phyloP scores from a whole-genome alignment of 2,329 filamentous ascomycete species.

The Aquanectria penicillioides region DNA sequence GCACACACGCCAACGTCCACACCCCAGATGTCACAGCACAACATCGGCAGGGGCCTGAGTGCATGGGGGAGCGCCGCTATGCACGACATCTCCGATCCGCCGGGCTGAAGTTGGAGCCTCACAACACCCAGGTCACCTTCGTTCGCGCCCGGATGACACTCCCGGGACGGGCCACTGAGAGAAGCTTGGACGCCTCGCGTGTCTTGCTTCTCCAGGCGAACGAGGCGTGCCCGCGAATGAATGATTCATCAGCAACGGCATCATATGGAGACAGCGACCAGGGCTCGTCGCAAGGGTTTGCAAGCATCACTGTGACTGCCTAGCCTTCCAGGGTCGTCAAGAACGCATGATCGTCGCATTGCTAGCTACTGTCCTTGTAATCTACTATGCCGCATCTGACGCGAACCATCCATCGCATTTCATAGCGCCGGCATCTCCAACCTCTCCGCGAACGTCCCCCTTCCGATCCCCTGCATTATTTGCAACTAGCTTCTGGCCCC shows the following conservation, averaged over 20 bases:
- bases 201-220: slow-evolving; percentile 21
- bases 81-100: slow-evolving; percentile 40
- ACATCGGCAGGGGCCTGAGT: slow-evolving; percentile 24
- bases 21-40: too few relatives aligned
- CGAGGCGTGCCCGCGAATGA: not conserved
- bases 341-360: slow-evolving; percentile 30
- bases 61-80: slow-evolving; percentile 36
- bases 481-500: slow-evolving; percentile 20
- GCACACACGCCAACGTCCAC: too few relatives aligned
- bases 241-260: not conserved
- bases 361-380: slow-evolving; percentile 17
- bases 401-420: slow-evolving; percentile 37
- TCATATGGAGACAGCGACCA: not conserved
- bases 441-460: slow-evolving; percentile 20
- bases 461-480: slow-evolving; percentile 13
- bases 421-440: slow-evolving; percentile 32
- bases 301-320: not conserved
- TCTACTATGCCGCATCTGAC: slow-evolving; percentile 31
- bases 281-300: slow-evolving; percentile 7
- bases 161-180: not conserved
- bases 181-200: slow-evolving; percentile 24
- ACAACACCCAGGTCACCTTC: slow-evolving; percentile 8
- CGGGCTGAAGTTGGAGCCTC: slow-evolving; percentile 38
- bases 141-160: slow-evolving; percentile 14
- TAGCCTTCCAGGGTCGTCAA: not conserved